phyloP scores from a whole-genome alignment of 2,329 filamentous ascomycete genomes.

The Epicoccum nigrum region DNA sequence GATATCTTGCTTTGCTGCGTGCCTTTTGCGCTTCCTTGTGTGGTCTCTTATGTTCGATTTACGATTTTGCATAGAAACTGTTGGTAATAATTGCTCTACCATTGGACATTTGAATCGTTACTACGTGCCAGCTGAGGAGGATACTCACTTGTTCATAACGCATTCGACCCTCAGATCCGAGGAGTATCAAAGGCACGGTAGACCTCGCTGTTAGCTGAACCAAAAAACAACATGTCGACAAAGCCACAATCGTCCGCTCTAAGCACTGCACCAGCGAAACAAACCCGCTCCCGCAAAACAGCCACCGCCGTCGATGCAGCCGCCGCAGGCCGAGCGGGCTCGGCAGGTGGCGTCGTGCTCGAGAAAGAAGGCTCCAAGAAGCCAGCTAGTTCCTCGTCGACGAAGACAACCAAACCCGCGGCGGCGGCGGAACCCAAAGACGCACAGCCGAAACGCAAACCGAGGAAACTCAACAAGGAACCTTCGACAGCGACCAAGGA shows the following conservation, averaged over 20 bases:
- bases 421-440: constrained; percentile 13
- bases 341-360: constrained; percentile 38
- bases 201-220: no score
- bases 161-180: no score
- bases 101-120: no score
- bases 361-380: constrained; percentile 24
- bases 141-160: no score
- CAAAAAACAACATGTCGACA: constrained; percentile 27
- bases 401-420: not conserved
- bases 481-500: constrained; percentile 15
- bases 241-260: constrained; percentile 35
- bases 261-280: constrained; percentile 24
- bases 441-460: constrained; percentile 29
- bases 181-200: no score
- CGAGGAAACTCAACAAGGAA: constrained; percentile 45
- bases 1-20: constrained; percentile 35
- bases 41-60: not conserved
- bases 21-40: not conserved
- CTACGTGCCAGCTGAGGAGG: no score
- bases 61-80: not conserved
- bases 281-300: constrained; percentile 33
- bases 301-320: constrained; percentile 9
- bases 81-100: no score
- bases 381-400: not conserved
- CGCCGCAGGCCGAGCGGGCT: constrained; percentile 31